Percentiles rank a stretch among this genome's conserved stretches.
These are phyloP conservation scores for Gossypium thurberi DNA, from an alignment of 345 rosid species.

Conservation along the genomic window DNA sequence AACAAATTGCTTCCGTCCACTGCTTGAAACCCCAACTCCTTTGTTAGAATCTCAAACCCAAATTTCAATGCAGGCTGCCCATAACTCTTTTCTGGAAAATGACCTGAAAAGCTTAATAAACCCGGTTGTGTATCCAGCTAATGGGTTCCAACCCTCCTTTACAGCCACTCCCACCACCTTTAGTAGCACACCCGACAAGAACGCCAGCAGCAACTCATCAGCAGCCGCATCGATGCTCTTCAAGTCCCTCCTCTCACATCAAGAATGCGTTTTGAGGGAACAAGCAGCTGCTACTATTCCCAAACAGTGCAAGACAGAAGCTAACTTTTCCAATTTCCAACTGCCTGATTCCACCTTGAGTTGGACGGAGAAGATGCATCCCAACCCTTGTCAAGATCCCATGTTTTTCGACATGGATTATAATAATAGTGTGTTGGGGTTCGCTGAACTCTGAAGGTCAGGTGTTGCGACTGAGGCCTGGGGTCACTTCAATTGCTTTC, in stretches of 20 bases:
- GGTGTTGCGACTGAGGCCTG: conserved; percentile 14
- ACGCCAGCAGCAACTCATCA: conserved; percentile 18
- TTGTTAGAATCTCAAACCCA: conserved; percentile 33
- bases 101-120: conserved; percentile 44
- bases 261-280: conserved; percentile 34
- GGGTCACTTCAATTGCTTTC: conserved; percentile 38
- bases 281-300: conserved; percentile 27
- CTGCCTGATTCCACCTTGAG: conserved; percentile 25
- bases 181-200: conserved; percentile 13
- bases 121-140: conserved; percentile 20
- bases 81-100: conserved; percentile 30
- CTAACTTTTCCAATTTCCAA: conserved; percentile 40
- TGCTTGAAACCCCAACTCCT: conserved; percentile 43
- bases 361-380: conserved; percentile 35
- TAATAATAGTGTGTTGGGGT: conserved; percentile 23
- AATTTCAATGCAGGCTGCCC: conserved; percentile 15
- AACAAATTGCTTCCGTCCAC: conserved; percentile 37
- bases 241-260: conserved; percentile 45
- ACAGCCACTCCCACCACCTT: conserved; percentile 11
- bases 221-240: conserved; percentile 39
- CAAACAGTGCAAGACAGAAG: conserved; percentile 57
- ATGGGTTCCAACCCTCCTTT: conserved; percentile 18
- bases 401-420: conserved; percentile 45
- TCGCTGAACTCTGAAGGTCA: conserved; percentile 16
- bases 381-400: conserved; percentile 34